These are phyloP conservation scores for Salix udensis DNA, from an alignment of 345 rosid genomes.

Conservation along the genomic window DNA sequence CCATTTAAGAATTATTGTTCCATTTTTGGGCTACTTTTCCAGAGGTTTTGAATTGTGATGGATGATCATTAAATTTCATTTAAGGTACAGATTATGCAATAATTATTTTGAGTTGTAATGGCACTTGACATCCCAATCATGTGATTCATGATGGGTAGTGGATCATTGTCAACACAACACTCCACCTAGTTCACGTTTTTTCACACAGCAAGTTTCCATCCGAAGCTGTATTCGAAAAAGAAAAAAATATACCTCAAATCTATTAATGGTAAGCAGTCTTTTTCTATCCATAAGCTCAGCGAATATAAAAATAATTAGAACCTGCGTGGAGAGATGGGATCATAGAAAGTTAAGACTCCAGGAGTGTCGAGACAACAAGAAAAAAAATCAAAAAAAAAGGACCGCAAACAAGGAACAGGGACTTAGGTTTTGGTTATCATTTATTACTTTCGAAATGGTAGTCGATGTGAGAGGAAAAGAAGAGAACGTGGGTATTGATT, in stretches of 20 bases:
- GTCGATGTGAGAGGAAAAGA: neutral
- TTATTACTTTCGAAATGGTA: neutral
- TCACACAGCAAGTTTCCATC: neutral
- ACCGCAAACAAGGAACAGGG: neutral
- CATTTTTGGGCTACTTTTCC: neutral
- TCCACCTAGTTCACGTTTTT: slow-evolving; percentile 32
- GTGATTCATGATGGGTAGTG: slow-evolving; percentile 14
- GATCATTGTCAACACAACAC: slow-evolving; percentile 29
- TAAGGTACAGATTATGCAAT: neutral
- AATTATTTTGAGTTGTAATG: neutral
- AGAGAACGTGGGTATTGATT: neutral
- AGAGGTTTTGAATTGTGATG: neutral
- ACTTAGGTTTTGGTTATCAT: neutral
- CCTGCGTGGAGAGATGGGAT: neutral
- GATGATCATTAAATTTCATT: neutral
- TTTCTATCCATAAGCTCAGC: slow-evolving; percentile 8
- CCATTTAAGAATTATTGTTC: neutral
- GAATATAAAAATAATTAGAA: neutral
- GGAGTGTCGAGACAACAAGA: neutral
- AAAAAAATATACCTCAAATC: neutral
- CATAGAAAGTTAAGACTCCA: neutral
- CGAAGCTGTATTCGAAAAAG: neutral
- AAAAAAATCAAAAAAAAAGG: neutral
- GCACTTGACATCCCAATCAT: slow-evolving; percentile 8
- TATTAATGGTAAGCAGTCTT: slow-evolving; percentile 16